These are phyloP conservation scores for Platanthera zijinensis DNA, from an alignment of 106 monocot species.

Conservation along the genomic window DNA sequence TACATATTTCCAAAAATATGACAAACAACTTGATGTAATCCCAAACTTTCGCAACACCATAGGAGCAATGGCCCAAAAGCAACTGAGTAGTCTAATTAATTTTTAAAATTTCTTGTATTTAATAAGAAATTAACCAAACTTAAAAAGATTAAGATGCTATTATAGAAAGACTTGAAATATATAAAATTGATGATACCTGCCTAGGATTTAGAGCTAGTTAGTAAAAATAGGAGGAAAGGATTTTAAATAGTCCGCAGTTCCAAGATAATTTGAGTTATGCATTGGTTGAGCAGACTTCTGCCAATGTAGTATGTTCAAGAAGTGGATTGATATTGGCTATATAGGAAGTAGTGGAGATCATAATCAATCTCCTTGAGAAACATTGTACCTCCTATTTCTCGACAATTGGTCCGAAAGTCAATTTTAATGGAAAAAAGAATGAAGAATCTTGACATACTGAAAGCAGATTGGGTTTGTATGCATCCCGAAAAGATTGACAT, in stretches of 20 bases:
- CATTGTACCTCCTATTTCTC: neutral
- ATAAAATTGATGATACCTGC: neutral
- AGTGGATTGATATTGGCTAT: neutral
- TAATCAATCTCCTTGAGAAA: neutral
- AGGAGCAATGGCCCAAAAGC: neutral
- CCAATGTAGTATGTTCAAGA: neutral
- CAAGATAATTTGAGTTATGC: neutral
- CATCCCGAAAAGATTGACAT: too few species aligned
- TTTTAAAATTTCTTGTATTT: too few species aligned
- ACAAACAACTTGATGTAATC: neutral
- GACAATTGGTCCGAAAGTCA: neutral
- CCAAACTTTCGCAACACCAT: neutral
- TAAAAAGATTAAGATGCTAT: neutral
- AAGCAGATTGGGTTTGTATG: neutral
- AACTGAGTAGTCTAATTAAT: neutral
- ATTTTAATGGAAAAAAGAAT: neutral
- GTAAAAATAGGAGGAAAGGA: neutral
- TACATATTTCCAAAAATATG: neutral
- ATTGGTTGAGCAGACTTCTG: neutral
- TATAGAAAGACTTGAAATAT: neutral
- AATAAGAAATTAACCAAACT: neutral
- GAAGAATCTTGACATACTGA: neutral
- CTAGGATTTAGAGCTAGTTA: neutral
- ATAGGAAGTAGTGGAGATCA: neutral
- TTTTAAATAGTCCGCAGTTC: neutral